Conservation (phyloP, 768 basidiomycete genomes). For the Cytidiella melzeri region DNA sequence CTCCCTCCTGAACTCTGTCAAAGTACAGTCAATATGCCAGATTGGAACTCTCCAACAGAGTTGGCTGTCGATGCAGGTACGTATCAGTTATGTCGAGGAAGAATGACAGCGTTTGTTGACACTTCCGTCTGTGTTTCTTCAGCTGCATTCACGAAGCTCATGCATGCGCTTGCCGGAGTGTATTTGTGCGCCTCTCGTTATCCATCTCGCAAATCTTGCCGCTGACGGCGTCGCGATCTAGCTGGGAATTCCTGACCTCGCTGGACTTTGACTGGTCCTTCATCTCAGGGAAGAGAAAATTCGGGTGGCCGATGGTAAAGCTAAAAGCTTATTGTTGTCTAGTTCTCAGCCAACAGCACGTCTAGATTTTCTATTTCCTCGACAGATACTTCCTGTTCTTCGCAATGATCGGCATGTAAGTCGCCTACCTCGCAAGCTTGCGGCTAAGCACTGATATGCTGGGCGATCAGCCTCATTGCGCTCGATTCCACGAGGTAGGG, state of each 20-base stretch:
- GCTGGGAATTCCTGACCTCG: conserved; percentile 65
- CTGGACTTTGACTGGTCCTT: conserved; percentile 61
- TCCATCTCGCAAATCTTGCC: conserved; percentile 41
- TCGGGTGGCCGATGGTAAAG: conserved; percentile 64
- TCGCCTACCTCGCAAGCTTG: conserved; percentile 9
- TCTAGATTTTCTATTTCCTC: conserved; percentile 61
- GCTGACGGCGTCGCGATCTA: conserved; percentile 40
- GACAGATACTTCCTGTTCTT: conserved; percentile 62
- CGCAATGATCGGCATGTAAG: conserved; percentile 66
- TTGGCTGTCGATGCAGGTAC: conserved; percentile 32
- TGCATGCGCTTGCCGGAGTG: conserved; percentile 37
- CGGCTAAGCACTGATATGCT: too few species aligned
- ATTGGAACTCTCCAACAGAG: conserved; percentile 36
- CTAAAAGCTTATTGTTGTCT: background rate
- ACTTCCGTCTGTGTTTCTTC: too few species aligned
- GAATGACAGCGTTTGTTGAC: background rate
- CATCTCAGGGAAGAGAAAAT: conserved; percentile 47
- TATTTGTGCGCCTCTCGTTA: conserved; percentile 31
- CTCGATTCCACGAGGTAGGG: conserved; percentile 13
- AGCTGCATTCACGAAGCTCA: conserved; percentile 35
- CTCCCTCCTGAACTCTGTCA: background rate
- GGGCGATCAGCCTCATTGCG: conserved; percentile 11
- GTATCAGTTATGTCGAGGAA: too few species aligned
- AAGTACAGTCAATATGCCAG: conserved; percentile 25
- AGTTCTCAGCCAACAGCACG: too few species aligned